Conservation (phyloP, 768 basidiomycete species). For the Agrocybe pediades region DNA sequence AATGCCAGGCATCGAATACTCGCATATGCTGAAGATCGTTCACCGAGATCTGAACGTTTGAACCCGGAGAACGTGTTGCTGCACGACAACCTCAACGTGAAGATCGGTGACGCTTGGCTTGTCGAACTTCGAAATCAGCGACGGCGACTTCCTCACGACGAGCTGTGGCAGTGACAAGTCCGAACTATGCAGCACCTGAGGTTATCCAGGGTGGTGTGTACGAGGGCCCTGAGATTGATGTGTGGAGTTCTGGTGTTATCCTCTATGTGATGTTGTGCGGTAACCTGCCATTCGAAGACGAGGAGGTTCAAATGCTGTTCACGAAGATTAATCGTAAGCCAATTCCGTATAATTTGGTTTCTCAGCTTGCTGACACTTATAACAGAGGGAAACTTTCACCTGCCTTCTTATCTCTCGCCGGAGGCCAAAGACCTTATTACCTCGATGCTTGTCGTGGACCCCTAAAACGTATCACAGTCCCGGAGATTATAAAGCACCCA, state of each 20-base stretch:
- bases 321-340: conserved; percentile 88
- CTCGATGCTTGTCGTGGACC: conserved; percentile 92
- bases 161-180: conserved; percentile 98
- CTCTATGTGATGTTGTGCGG: conserved; percentile 98
- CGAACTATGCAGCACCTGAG: conserved; percentile 98
- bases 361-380: conserved; percentile 7
- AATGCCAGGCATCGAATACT: conserved; percentile 96
- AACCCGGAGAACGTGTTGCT: conserved; percentile 96
- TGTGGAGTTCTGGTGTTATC: conserved; percentile 99
- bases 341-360: not conserved
- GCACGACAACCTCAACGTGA: conserved; percentile 85
- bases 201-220: conserved; percentile 95
- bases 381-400: conserved; percentile 83
- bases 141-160: conserved; percentile 95
- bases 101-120: conserved; percentile 99
- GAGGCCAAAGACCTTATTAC: conserved; percentile 82
- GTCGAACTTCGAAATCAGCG: conserved; percentile 93
- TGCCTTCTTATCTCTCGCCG: conserved; percentile 76
- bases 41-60: conserved; percentile 96
- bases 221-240: conserved; percentile 97
- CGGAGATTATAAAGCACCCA: conserved; percentile 87
- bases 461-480: conserved; percentile 90
- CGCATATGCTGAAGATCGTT: conserved; percentile 94
- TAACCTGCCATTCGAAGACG: conserved; percentile 94
- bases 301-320: conserved; percentile 90